Evolutionary conservation across 2,329 filamentous ascomycete genomes (phyloP), one percentile per base, ranked within the genome.

Genomic region (Pseudogymnoascus sp.): DNA sequence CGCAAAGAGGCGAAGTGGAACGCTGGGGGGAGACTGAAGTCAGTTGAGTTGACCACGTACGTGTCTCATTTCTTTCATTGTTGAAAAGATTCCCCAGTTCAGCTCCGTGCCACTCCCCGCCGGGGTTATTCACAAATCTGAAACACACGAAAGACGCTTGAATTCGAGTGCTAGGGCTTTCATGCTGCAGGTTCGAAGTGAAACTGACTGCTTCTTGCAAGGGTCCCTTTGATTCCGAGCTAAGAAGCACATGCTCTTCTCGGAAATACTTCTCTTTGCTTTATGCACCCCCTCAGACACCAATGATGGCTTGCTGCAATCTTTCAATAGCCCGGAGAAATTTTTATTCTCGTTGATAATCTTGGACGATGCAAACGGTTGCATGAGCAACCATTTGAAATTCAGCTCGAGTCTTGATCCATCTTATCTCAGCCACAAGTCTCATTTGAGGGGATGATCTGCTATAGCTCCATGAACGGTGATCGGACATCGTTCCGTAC

Each of bases 21-120:
- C 57, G 57, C 57, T 63, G 28, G 60, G 60, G 59, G 57, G 57
- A 63, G 61, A 63, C 60, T 63, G 39, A 63, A 63, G 60, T 48
- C 60, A 59, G 9, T 4, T 21, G 15, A 48, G 34, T n/a, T 35
- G 34, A 15, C 34, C 13, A 15, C 13, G 13, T 35, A 35, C 34
- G 34, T 35, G 34, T 35, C 34, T 35, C 34, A 35, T 15, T 35
- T 35, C 12, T 35, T 35, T 35, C 12, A n/a, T 35, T 15, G n/a
- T 34, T 13, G n/a, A 35, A 35, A 35, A 35, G 13, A 35, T 35
- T 35, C 34, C 3, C 34, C 13, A 35, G 34, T 35, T 35, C 34
- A 35, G 34, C 34, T n/a, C 34, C 13, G n/a, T 35, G 34, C 34
- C 13, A n/a, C n/a, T n/a, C n/a, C n/a, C n/a, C n/a, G n/a, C n/a